Conservation (phyloP, 2,329 filamentous ascomycete species). For the Fusarium scirpi region DNA sequence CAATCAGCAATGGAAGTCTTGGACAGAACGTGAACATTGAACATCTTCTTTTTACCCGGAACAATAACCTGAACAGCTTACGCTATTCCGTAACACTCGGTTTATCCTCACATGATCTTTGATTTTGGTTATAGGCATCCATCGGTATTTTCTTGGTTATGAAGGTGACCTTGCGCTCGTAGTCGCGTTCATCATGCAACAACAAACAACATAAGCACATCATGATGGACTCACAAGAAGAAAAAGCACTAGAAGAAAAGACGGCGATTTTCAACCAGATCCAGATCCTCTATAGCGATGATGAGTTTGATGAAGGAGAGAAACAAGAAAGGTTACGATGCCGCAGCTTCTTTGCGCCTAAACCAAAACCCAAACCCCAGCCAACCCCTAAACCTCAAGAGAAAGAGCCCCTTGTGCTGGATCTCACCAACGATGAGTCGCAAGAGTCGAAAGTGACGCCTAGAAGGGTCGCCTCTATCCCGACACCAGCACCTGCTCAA, state of each 20-base stretch:
- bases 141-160: background rate
- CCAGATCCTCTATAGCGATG: constrained; percentile 51
- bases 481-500: constrained; percentile 20
- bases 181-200: constrained; percentile 9
- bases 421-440: constrained; percentile 35
- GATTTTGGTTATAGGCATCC: constrained; percentile 2
- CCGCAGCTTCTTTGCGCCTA: constrained; percentile 47
- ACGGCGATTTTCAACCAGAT: constrained; percentile 60
- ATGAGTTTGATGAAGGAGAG: constrained; percentile 49
- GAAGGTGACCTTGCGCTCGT: background rate
- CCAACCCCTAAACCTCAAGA: constrained; percentile 1
- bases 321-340: constrained; percentile 50
- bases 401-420: constrained; percentile 25
- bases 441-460: constrained; percentile 30
- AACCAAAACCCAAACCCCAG: constrained; percentile 1
- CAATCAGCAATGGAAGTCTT: background rate
- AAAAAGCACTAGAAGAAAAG: constrained; percentile 61
- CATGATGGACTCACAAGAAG: constrained; percentile 49
- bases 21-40: constrained; percentile 8
- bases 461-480: constrained; percentile 35
- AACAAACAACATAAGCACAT: background rate
- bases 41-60: background rate
- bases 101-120: constrained; percentile 9
- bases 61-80: background rate
- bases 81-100: background rate